Percentiles rank a stretch among this genome's conserved stretches.
These are phyloP conservation scores for Aschersonia sp. DNA, from an alignment of 2,329 filamentous ascomycete species.

Conservation along the genomic window DNA sequence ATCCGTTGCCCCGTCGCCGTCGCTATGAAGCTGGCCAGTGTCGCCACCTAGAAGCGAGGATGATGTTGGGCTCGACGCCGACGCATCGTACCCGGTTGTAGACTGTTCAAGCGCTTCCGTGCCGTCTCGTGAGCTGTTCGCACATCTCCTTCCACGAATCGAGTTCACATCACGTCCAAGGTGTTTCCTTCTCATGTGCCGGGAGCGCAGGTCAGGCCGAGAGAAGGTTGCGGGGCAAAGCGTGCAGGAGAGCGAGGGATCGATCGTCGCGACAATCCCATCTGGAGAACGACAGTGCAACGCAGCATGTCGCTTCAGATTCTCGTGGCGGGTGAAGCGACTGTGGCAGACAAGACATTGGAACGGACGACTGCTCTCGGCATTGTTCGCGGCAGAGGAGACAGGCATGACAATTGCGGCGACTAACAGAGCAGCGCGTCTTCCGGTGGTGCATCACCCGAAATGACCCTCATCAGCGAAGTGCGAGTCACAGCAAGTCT, in stretches of 20 bases:
- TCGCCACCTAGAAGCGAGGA: too few relatives aligned
- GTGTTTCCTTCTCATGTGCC: constrained; percentile 27
- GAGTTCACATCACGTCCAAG: not conserved
- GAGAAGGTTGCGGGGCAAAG: constrained; percentile 25
- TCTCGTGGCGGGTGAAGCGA: constrained; percentile 10
- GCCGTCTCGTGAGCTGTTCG: not conserved
- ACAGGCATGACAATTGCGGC: too few relatives aligned
- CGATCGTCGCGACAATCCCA: constrained; percentile 5
- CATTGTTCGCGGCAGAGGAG: too few relatives aligned
- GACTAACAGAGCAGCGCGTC: too few relatives aligned
- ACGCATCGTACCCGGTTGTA: not conserved
- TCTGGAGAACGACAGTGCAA: constrained; percentile 19
- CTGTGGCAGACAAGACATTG: constrained; percentile 22
- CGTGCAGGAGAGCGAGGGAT: constrained; percentile 15
- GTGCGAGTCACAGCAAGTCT: too few relatives aligned
- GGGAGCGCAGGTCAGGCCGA: constrained; percentile 21
- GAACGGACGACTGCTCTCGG: constrained; percentile 18
- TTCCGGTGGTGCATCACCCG: too few relatives aligned
- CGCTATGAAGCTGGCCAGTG: too few relatives aligned
- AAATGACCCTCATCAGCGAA: too few relatives aligned
- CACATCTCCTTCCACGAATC: not conserved
- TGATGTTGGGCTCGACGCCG: too few relatives aligned
- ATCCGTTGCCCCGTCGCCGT: too few relatives aligned
- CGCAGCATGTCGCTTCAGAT: constrained; percentile 22
- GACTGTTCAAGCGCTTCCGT: constrained; percentile 5